Conservation (phyloP, 805 yeast genomes). For the Isabelozyma heimii region DNA sequence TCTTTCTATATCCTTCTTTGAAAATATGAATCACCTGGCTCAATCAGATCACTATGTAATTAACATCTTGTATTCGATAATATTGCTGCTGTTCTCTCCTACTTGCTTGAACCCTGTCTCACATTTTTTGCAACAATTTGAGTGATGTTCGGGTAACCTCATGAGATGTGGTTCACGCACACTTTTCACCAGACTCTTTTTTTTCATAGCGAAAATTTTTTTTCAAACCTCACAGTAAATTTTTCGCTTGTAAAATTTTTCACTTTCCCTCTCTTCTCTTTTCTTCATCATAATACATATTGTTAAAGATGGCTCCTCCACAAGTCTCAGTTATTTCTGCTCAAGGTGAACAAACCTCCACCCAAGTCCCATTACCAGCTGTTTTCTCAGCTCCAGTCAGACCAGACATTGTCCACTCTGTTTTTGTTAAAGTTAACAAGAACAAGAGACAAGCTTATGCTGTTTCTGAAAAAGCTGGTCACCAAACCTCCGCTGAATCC, state of each 20-base stretch:
- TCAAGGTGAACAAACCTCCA: conserved; percentile 81
- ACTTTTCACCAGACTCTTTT: no score
- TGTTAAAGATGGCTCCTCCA: conserved; percentile 59
- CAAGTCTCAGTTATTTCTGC: conserved; percentile 93
- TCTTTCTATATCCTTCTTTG: no score
- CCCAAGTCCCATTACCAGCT: conserved; percentile 93
- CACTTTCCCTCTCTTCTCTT: conserved; percentile 6
- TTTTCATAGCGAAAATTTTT: neutral
- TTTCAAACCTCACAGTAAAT: conserved; percentile 8
- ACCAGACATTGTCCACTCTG: conserved; percentile 99
- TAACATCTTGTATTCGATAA: no score
- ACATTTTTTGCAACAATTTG: no score
- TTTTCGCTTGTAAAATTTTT: conserved; percentile 9
- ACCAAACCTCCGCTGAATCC: conserved; percentile 99
- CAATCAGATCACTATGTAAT: no score
- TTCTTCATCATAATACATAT: conserved; percentile 18
- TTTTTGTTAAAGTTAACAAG: conserved; percentile 97
- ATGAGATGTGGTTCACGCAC: no score
- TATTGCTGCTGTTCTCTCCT: no score
- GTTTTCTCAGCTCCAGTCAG: conserved; percentile 99
- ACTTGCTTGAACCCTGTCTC: no score
- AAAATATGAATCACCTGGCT: no score
- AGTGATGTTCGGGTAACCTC: no score
- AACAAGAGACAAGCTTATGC: conserved; percentile 99
- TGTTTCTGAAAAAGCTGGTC: conserved; percentile 98